Conservation (phyloP, 345 rosid genomes). For the Arabis hirsuta region DNA sequence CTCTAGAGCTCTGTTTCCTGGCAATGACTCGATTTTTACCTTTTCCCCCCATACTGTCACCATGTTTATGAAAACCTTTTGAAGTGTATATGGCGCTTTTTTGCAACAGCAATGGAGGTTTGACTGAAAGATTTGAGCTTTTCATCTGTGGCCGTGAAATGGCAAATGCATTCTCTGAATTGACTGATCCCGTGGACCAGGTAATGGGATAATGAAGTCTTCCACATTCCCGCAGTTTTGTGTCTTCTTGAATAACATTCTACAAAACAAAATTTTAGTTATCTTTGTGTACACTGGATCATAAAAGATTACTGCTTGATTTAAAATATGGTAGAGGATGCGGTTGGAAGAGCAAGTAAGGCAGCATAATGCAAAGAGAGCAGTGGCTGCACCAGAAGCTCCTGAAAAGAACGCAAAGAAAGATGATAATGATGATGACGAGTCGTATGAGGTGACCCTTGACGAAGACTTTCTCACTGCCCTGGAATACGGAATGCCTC, state of each 20-base stretch:
- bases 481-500: conserved; percentile 97
- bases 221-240: conserved; percentile 5
- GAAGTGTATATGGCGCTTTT: not conserved
- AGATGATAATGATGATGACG: conserved; percentile 73
- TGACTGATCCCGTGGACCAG: conserved; percentile 96
- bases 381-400: conserved; percentile 45
- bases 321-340: conserved; percentile 57
- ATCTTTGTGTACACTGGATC: conserved; percentile 19
- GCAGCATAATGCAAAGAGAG: conserved; percentile 83
- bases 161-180: conserved; percentile 96
- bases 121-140: conserved; percentile 96
- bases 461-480: conserved; percentile 97
- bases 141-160: conserved; percentile 95
- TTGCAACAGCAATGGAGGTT: conserved; percentile 56
- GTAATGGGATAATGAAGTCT: conserved; percentile 42
- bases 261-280: not conserved
- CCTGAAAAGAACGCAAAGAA: conserved; percentile 46
- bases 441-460: conserved; percentile 80
- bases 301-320: not conserved
- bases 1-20: not conserved
- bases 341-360: conserved; percentile 96
- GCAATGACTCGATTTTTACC: not conserved
- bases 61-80: conserved; percentile 21
- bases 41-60: not conserved
- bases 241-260: conserved; percentile 18